Percentiles rank a stretch among this genome's conserved stretches.
These are phyloP conservation scores for Suillus fuscotomentosus DNA, from an alignment of 768 basidiomycete species.

Conservation along the genomic window DNA sequence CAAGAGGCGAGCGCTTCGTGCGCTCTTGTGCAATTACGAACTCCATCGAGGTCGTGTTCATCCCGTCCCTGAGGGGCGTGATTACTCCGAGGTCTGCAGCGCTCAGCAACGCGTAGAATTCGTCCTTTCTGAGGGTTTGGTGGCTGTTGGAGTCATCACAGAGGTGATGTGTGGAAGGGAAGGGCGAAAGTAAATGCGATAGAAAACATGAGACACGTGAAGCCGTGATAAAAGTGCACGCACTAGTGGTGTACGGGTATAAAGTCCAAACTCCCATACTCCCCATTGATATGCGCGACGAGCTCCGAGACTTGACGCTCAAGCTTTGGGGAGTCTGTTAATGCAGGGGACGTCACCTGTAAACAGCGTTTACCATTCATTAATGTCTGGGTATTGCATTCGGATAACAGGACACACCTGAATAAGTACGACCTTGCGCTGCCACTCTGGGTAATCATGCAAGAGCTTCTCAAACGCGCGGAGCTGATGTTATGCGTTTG, in stretches of 20 bases:
- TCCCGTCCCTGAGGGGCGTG: conserved; percentile 93
- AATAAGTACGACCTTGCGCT: conserved; percentile 83
- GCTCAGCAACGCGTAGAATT: conserved; percentile 92
- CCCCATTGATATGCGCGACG: conserved; percentile 93
- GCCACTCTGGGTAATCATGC: conserved; percentile 93
- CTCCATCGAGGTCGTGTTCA: conserved; percentile 98
- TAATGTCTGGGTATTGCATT: not conserved
- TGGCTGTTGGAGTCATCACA: conserved; percentile 55
- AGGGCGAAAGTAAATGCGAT: not conserved
- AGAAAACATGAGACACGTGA: not conserved
- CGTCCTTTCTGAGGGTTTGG: conserved; percentile 95
- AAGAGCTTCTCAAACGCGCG: conserved; percentile 95
- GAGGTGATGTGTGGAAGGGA: not conserved
- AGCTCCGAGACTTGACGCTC: conserved; percentile 93
- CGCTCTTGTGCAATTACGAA: conserved; percentile 88
- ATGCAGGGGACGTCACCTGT: conserved; percentile 91
- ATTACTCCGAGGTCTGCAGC: conserved; percentile 95
- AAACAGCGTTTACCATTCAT: conserved; percentile 40
- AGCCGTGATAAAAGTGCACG: conserved; percentile 30
- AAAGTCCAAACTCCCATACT: conserved; percentile 92
- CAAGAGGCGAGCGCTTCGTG: conserved; percentile 81
- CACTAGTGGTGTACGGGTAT: conserved; percentile 98
- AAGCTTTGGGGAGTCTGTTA: conserved; percentile 90
- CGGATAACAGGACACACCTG: conserved; percentile 9
- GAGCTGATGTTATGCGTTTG: conserved; percentile 46